Conservation (phyloP, 2,329 filamentous ascomycete genomes). For the Mariannaea sp. region DNA sequence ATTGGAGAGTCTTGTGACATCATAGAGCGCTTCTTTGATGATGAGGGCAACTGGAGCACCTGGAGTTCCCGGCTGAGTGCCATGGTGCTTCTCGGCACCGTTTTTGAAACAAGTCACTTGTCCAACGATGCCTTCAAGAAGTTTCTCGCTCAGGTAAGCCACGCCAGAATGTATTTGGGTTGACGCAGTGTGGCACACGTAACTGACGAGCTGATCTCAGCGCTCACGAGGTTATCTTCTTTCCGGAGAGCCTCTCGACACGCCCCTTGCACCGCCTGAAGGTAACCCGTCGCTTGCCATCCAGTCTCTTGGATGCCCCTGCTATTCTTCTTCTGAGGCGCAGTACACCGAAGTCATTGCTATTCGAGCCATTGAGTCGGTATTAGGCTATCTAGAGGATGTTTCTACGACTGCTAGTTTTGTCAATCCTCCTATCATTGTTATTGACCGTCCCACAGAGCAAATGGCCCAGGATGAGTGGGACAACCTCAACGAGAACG, state of each 20-base stretch:
- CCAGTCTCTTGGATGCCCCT: constrained; percentile 63
- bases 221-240: constrained; percentile 65
- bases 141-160: constrained; percentile 58
- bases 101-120: constrained; percentile 47
- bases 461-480: constrained; percentile 40
- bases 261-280: constrained; percentile 56
- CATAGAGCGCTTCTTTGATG: constrained; percentile 62
- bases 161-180: not conserved
- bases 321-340: constrained; percentile 69
- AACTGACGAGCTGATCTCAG: constrained; percentile 40
- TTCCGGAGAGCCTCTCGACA: constrained; percentile 56
- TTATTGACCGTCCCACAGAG: constrained; percentile 32
- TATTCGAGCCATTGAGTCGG: constrained; percentile 54
- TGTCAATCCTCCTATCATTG: constrained; percentile 46
- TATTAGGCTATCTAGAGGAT: constrained; percentile 66
- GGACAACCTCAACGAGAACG: constrained; percentile 37
- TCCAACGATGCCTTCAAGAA: constrained; percentile 50
- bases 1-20: constrained; percentile 69
- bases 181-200: constrained; percentile 1
- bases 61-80: constrained; percentile 52
- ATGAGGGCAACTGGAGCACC: constrained; percentile 54
- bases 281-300: constrained; percentile 52
- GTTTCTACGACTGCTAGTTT: constrained; percentile 51
- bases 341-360: constrained; percentile 66
- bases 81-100: constrained; percentile 56